Evolutionary conservation across 139 green algal genomes (phyloP).

Genomic region (Asterochloris sp.): DNA sequence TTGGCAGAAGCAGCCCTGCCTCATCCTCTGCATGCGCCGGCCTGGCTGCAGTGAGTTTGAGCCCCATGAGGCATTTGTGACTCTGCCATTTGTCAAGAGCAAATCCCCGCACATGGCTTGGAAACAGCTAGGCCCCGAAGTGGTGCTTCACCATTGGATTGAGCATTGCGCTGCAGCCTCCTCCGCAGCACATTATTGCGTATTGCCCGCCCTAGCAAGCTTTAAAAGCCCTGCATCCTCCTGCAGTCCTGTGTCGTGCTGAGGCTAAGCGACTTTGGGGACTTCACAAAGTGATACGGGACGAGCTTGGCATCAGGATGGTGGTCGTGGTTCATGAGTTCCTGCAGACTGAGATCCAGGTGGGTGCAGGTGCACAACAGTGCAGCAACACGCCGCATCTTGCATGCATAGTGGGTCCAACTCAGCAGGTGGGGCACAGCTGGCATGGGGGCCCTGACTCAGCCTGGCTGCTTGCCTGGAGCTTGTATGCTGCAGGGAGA

Average conservation of each 20-base stretch:
- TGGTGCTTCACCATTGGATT: too few species aligned
- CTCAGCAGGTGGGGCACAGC: too few species aligned
- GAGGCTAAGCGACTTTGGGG: conserved; percentile 12
- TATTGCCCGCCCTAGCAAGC: too few species aligned
- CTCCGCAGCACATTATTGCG: too few species aligned
- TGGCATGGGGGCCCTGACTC: too few species aligned
- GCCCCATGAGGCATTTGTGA: too few species aligned
- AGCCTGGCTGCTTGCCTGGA: too few species aligned
- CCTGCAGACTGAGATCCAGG: conserved; percentile 1
- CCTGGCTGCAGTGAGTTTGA: conserved; percentile 2
- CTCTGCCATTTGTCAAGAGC: not conserved
- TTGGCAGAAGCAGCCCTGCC: not conserved
- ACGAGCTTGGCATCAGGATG: conserved; percentile 11
- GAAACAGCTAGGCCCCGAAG: not conserved
- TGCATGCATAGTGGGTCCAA: too few species aligned
- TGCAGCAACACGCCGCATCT: too few species aligned
- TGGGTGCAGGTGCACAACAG: not conserved
- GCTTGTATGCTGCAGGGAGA: too few species aligned
- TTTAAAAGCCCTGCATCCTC: not conserved
- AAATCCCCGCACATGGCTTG: not conserved
- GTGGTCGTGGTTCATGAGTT: conserved; percentile 7
- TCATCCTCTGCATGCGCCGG: conserved; percentile 5
- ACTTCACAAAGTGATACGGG: not conserved
- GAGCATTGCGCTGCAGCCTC: too few species aligned
- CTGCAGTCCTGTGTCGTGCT: conserved; percentile 18